Percentiles rank a stretch among this genome's conserved stretches.
phyloP scores from a whole-genome alignment of 495 filamentous ascomycete species.

The Podospora anserina region DNA sequence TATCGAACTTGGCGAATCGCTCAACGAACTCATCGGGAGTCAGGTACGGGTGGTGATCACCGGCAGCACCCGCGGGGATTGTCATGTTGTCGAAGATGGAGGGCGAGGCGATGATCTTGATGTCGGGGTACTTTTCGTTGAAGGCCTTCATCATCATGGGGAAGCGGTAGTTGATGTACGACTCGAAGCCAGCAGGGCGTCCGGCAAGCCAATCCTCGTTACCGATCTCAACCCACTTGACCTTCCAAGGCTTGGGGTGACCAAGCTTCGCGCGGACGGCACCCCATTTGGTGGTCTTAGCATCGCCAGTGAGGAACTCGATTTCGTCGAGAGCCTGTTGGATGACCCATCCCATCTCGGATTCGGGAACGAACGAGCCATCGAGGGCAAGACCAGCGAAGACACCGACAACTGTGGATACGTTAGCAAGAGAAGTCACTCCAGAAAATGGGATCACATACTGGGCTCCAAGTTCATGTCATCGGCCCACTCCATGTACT shows the following conservation, averaged over 20 bases:
- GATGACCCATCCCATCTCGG: conserved; percentile 45
- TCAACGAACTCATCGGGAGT: conserved; percentile 34
- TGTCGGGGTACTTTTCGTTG: conserved; percentile 55
- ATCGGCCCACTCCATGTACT: conserved; percentile 65
- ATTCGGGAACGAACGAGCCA: conserved; percentile 42
- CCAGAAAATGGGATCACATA: conserved; percentile 15
- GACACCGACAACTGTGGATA: conserved; percentile 34
- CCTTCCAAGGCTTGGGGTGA: conserved; percentile 54
- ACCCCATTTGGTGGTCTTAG: conserved; percentile 56
- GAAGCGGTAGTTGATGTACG: conserved; percentile 58
- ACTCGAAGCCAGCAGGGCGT: conserved; percentile 31
- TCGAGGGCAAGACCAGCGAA: conserved; percentile 64
- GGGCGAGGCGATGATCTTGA: conserved; percentile 56
- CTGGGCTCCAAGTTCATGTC: conserved; percentile 57
- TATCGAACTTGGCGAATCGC: conserved; percentile 49
- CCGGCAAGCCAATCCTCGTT: conserved; percentile 62
- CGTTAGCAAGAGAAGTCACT: neutral
- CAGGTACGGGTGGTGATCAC: conserved; percentile 43
- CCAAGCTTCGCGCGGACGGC: conserved; percentile 54
- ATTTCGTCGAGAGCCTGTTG: conserved; percentile 64
- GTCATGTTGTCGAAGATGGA: conserved; percentile 41
- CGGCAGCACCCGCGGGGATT: conserved; percentile 42
- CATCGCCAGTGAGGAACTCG: conserved; percentile 60
- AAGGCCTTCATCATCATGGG: conserved; percentile 56
- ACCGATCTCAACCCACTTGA: conserved; percentile 63